Percentiles rank a stretch among this genome's conserved stretches.
These are phyloP conservation scores for Stagonosporopsis tanaceti DNA, from an alignment of 2,329 filamentous ascomycete species.

Conservation along the genomic window DNA sequence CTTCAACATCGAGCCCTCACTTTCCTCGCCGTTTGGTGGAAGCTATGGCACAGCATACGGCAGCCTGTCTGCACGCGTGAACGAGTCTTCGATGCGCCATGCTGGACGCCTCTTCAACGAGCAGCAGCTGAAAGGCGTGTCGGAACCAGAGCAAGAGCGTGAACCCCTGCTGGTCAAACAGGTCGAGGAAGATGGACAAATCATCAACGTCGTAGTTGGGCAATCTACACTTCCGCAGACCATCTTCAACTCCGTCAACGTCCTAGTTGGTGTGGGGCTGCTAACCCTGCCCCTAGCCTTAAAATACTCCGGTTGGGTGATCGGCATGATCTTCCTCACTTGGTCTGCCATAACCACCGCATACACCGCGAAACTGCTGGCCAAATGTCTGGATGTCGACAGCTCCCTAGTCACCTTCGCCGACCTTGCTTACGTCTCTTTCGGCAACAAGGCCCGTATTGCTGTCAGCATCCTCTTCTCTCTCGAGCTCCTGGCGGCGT, in stretches of 20 bases:
- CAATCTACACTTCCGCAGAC: slow-evolving; percentile 97
- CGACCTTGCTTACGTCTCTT: slow-evolving; percentile 89
- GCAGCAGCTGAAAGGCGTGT: slow-evolving; percentile 54
- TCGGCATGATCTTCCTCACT: slow-evolving; percentile 77
- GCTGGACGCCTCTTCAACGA: slow-evolving; percentile 61
- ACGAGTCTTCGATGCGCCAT: slow-evolving; percentile 64
- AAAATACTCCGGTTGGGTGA: slow-evolving; percentile 86
- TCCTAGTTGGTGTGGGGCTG: slow-evolving; percentile 88
- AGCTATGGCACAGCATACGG: slow-evolving; percentile 74
- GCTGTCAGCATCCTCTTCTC: slow-evolving; percentile 87
- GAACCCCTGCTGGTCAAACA: slow-evolving; percentile 87
- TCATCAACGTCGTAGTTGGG: slow-evolving; percentile 84
- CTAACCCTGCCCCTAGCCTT: slow-evolving; percentile 88
- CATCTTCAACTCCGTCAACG: slow-evolving; percentile 95
- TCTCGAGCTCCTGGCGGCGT: slow-evolving; percentile 84
- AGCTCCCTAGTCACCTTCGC: slow-evolving; percentile 90
- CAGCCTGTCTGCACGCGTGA: slow-evolving; percentile 64
- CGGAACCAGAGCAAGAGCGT: slow-evolving; percentile 56
- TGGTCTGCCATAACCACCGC: slow-evolving; percentile 78
- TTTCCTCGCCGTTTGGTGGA: slow-evolving; percentile 74
- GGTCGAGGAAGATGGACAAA: slow-evolving; percentile 82
- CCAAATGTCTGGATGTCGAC: slow-evolving; percentile 89
- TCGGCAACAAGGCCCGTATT: slow-evolving; percentile 81
- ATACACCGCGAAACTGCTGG: slow-evolving; percentile 85
- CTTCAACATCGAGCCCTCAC: slow-evolving; percentile 59